These are phyloP conservation scores for Drosera capensis DNA, from an alignment of 148 eudicot species.

Conservation along the genomic window DNA sequence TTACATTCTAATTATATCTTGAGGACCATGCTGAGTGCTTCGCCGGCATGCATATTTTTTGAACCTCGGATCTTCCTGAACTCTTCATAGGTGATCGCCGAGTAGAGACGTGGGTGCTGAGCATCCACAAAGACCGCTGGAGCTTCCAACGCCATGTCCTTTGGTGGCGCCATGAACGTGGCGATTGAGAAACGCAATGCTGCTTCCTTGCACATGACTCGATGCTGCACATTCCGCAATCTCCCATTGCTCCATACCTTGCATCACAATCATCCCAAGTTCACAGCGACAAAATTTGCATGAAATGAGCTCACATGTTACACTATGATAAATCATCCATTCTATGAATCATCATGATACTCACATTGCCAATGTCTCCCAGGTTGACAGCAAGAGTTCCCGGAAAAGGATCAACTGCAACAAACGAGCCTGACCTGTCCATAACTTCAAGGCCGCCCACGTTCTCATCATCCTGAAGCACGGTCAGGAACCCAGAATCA, in stretches of 20 bases:
- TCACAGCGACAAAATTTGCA: too few relatives aligned
- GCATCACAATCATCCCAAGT: too few relatives aligned
- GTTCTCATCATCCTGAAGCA: slow-evolving; percentile 65
- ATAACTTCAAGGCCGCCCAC: slow-evolving; percentile 70
- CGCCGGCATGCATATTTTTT: slow-evolving; percentile 31
- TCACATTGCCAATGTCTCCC: slow-evolving; percentile 52
- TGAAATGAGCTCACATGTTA: too few relatives aligned
- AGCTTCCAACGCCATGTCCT: slow-evolving; percentile 25
- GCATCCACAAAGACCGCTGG: slow-evolving; percentile 27
- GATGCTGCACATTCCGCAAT: slow-evolving; percentile 40
- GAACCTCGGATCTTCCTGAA: slow-evolving; percentile 25
- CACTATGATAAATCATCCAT: too few relatives aligned
- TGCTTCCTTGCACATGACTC: slow-evolving; percentile 43
- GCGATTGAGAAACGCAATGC: slow-evolving; percentile 39
- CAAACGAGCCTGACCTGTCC: slow-evolving; percentile 30
- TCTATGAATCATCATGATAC: slow-evolving; percentile 12
- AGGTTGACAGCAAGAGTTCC: slow-evolving; percentile 55
- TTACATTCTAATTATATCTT: too few relatives aligned
- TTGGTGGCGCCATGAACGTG: slow-evolving; percentile 48
- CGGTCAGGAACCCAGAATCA: slow-evolving; percentile 56
- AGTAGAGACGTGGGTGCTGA: slow-evolving; percentile 35
- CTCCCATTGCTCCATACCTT: slow-evolving; percentile 72
- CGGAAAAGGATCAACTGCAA: slow-evolving; percentile 42
- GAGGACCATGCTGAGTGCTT: slow-evolving; percentile 38
- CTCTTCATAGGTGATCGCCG: slow-evolving; percentile 36